These are phyloP conservation scores for Stipa capillata DNA, from an alignment of 176 grass and related monocot species.

Conservation along the genomic window DNA sequence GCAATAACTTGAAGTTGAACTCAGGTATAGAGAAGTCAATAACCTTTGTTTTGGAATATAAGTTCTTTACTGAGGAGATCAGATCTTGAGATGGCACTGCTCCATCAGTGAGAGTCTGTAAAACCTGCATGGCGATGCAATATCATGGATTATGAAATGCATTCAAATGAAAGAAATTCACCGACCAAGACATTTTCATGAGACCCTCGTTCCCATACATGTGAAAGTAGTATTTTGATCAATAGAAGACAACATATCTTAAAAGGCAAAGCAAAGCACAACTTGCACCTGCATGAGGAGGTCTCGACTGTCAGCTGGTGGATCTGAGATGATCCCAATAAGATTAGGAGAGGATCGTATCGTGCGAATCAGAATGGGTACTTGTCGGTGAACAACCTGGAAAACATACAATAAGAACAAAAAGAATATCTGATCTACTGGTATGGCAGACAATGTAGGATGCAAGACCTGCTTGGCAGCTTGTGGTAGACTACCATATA, in stretches of 20 bases:
- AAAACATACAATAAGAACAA: constrained; percentile 19
- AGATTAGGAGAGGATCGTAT: constrained; percentile 68
- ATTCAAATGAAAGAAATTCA: not conserved
- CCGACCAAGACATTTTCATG: not conserved
- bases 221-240: constrained; percentile 6
- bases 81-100: constrained; percentile 68
- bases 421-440: constrained; percentile 8
- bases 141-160: constrained; percentile 15
- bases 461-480: constrained; percentile 76
- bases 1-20: constrained; percentile 9
- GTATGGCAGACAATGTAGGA: constrained; percentile 10
- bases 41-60: constrained; percentile 87
- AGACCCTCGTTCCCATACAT: not conserved
- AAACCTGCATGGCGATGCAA: constrained; percentile 45
- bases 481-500: constrained; percentile 69
- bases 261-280: constrained; percentile 5
- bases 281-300: constrained; percentile 76
- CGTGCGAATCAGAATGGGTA: constrained; percentile 83
- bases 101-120: constrained; percentile 77
- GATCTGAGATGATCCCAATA: constrained; percentile 77
- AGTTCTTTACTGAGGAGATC: constrained; percentile 72
- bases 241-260: not conserved
- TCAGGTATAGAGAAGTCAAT: constrained; percentile 1
- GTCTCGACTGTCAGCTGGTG: constrained; percentile 51
- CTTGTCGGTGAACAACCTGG: constrained; percentile 75